Conservation (phyloP, 164 flowering plant genomes). For the Chimonanthus praecox region DNA sequence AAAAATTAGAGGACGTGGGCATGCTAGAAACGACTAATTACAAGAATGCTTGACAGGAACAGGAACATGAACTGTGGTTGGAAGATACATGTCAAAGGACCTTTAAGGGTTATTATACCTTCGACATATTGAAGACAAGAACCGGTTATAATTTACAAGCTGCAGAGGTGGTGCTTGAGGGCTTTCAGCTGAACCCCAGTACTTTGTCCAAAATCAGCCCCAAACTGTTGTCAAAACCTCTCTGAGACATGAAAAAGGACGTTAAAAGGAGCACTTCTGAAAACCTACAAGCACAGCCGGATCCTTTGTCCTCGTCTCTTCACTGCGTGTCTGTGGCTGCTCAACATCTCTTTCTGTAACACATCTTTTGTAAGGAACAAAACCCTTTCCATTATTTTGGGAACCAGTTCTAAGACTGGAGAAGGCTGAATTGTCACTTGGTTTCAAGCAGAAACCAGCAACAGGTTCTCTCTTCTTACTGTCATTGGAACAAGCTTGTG, state of each 20-base stretch:
- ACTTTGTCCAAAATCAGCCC: neutral
- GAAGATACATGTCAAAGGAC: neutral
- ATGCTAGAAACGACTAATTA: neutral
- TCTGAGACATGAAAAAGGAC: neutral
- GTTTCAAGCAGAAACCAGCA: constrained; percentile 15
- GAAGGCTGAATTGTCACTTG: constrained; percentile 24
- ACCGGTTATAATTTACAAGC: neutral
- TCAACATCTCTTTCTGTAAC: constrained; percentile 31
- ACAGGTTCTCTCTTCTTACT: constrained; percentile 4
- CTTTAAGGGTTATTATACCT: neutral
- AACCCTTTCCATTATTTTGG: constrained; percentile 34
- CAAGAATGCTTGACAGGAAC: neutral
- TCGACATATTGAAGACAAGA: neutral
- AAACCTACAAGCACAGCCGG: constrained; percentile 32
- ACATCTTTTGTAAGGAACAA: constrained; percentile 66
- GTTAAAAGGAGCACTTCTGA: neutral
- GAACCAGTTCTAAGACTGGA: constrained; percentile 1
- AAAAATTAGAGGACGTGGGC: too few species aligned
- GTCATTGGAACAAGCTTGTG: constrained; percentile 8
- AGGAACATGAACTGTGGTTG: neutral
- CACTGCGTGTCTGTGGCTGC: constrained; percentile 16
- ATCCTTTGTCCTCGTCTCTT: constrained; percentile 33
- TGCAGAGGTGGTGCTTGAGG: neutral
- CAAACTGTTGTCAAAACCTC: neutral
- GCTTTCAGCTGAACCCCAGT: neutral